Percentiles rank a stretch among this genome's conserved stretches.
phyloP scores from a whole-genome alignment of 2,329 filamentous ascomycete genomes.

The Neonectria faginata region DNA sequence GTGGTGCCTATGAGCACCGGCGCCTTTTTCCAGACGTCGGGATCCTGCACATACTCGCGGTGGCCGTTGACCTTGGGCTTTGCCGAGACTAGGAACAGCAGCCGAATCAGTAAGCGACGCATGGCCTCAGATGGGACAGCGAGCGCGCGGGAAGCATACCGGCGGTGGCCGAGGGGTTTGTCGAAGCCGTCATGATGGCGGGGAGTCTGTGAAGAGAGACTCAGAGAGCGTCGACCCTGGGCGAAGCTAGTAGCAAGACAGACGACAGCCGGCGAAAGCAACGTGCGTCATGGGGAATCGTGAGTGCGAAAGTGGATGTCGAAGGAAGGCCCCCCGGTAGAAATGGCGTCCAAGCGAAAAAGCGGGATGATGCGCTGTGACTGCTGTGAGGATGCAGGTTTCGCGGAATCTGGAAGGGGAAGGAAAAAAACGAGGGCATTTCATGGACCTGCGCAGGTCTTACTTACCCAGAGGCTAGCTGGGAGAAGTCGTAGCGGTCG shows the following conservation, averaged over 20 bases:
- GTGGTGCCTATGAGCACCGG: slow-evolving; percentile 77
- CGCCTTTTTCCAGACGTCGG: slow-evolving; percentile 77
- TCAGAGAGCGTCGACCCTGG: neutral
- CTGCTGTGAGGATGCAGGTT: neutral
- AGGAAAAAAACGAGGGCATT: neutral
- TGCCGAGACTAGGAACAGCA: slow-evolving; percentile 21
- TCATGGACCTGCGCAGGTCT: neutral
- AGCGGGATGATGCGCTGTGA: slow-evolving; percentile 6
- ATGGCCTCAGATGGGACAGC: neutral
- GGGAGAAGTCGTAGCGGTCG: neutral
- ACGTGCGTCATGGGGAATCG: slow-evolving; percentile 7
- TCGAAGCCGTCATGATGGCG: slow-evolving; percentile 25
- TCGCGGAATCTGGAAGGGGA: neutral
- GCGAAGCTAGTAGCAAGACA: slow-evolving; percentile 8
- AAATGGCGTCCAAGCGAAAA: slow-evolving; percentile 16
- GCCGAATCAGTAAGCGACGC: slow-evolving; percentile 17
- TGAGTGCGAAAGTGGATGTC: slow-evolving; percentile 1
- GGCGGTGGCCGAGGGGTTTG: slow-evolving; percentile 14
- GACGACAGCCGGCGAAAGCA: slow-evolving; percentile 3
- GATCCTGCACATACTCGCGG: slow-evolving; percentile 65
- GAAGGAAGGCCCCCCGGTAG: slow-evolving; percentile 11
- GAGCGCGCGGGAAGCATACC: slow-evolving; percentile 14
- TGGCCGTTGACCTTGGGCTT: slow-evolving; percentile 29
- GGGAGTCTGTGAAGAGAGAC: neutral
- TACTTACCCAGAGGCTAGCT: neutral